These are phyloP conservation scores for Dentipellis fragilis DNA, from an alignment of 768 basidiomycete genomes.

Conservation along the genomic window DNA sequence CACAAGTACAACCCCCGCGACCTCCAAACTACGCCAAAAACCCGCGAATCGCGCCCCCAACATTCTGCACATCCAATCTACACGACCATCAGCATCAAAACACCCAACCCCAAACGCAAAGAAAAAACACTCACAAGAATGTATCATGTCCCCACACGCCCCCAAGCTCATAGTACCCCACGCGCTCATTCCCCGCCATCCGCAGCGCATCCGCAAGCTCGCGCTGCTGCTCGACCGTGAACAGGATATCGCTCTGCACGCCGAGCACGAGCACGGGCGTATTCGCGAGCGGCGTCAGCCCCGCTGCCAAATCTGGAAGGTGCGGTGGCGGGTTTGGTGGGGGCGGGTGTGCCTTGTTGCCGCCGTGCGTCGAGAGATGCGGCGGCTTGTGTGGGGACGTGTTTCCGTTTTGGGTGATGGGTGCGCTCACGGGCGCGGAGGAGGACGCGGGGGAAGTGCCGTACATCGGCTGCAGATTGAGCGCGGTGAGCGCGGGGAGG, in stretches of 20 bases:
- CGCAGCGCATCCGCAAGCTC: slow-evolving; percentile 89
- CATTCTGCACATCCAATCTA: slow-evolving; percentile 70
- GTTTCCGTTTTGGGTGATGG: slow-evolving; percentile 28
- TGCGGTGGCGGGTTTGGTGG: slow-evolving; percentile 67
- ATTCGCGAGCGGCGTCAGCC: slow-evolving; percentile 61
- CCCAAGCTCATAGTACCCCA: slow-evolving; percentile 94
- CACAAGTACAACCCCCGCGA: too few species aligned
- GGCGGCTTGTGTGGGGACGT: slow-evolving; percentile 35
- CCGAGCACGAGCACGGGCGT: slow-evolving; percentile 85
- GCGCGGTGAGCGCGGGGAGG: slow-evolving; percentile 54
- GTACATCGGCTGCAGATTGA: slow-evolving; percentile 37
- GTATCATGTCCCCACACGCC: slow-evolving; percentile 99
- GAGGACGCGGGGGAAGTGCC: slow-evolving; percentile 15
- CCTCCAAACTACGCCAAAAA: slow-evolving; percentile 49
- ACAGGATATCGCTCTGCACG: slow-evolving; percentile 93
- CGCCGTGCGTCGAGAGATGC: not conserved
- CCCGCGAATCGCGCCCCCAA: slow-evolving; percentile 85
- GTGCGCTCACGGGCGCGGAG: slow-evolving; percentile 13
- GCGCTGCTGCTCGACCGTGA: slow-evolving; percentile 94
- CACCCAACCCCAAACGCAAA: not conserved
- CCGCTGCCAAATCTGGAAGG: slow-evolving; percentile 66
- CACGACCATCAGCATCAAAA: not conserved
- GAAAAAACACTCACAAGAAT: slow-evolving; percentile 42
- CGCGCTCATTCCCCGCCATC: slow-evolving; percentile 78
- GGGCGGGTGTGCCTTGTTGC: slow-evolving; percentile 37